These are phyloP conservation scores for Spinacia oleracea DNA, from an alignment of 179 eudicot genomes.

Conservation along the genomic window DNA sequence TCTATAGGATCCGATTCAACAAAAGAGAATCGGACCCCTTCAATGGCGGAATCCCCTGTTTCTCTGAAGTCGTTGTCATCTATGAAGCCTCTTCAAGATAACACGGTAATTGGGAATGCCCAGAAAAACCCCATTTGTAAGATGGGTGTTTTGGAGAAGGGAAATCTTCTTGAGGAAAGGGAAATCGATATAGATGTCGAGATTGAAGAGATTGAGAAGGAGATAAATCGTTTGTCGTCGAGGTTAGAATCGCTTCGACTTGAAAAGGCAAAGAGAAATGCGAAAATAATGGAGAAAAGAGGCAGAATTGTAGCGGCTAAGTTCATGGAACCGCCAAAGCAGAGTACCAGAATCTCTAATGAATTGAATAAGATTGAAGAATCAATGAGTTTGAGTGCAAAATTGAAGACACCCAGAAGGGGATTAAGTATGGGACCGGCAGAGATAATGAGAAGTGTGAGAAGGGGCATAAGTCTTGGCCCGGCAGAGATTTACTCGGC, in stretches of 20 bases:
- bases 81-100: constrained; percentile 31
- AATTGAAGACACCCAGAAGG: constrained; percentile 49
- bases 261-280: constrained; percentile 55
- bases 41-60: constrained; percentile 25
- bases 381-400: constrained; percentile 27
- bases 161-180: constrained; percentile 37
- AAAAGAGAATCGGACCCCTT: constrained; percentile 61
- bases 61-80: constrained; percentile 31
- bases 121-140: constrained; percentile 17
- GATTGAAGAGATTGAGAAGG: constrained; percentile 74
- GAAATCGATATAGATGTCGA: constrained; percentile 64
- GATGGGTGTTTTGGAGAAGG: constrained; percentile 18
- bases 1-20: constrained; percentile 50
- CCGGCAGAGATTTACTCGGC: constrained; percentile 63
- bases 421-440: constrained; percentile 67
- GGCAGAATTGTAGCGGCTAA: constrained; percentile 59
- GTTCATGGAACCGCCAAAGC: constrained; percentile 61
- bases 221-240: constrained; percentile 55
- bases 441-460: constrained; percentile 45
- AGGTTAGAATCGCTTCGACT: constrained; percentile 57
- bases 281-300: constrained; percentile 42
- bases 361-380: constrained; percentile 47
- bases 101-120: constrained; percentile 25
- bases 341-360: constrained; percentile 31
- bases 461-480: constrained; percentile 66